A percentile compares a stretch with the other conserved stretches of the same genome.
These are phyloP conservation scores for Lycium ferocissimum DNA, from an alignment of 257 asterid genomes.

Conservation along the genomic window DNA sequence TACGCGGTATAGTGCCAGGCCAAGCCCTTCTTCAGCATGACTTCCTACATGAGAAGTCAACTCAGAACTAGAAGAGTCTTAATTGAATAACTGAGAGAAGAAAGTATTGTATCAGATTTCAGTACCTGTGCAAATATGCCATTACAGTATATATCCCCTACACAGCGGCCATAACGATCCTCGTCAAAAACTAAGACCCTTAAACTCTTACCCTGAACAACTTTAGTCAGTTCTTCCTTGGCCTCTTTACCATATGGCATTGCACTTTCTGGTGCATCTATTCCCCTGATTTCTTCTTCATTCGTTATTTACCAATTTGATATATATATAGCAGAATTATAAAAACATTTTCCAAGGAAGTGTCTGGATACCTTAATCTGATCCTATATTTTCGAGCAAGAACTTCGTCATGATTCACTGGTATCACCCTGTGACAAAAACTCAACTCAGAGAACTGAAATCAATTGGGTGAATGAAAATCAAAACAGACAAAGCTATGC, in stretches of 20 bases:
- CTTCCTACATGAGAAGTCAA: slow-evolving; percentile 54
- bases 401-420: slow-evolving; percentile 65
- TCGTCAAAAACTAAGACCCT: slow-evolving; percentile 68
- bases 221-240: slow-evolving; percentile 69
- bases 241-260: slow-evolving; percentile 92
- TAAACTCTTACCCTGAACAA: slow-evolving; percentile 71
- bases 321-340: neutral
- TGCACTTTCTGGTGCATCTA: slow-evolving; percentile 87
- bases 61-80: slow-evolving; percentile 16
- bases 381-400: slow-evolving; percentile 88
- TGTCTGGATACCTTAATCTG: slow-evolving; percentile 68
- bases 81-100: neutral
- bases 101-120: neutral
- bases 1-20: slow-evolving; percentile 94
- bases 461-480: neutral
- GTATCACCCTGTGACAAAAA: slow-evolving; percentile 59
- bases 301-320: slow-evolving; percentile 14
- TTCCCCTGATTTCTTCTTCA: slow-evolving; percentile 64
- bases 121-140: slow-evolving; percentile 89
- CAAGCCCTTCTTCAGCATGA: slow-evolving; percentile 89
- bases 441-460: neutral
- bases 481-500: neutral
- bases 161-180: slow-evolving; percentile 86
- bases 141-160: slow-evolving; percentile 86
- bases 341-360: neutral